A percentile compares a stretch with the other conserved stretches of the same genome.
phyloP scores from a whole-genome alignment of 2,329 filamentous ascomycete species.

The Claviceps sp. region DNA sequence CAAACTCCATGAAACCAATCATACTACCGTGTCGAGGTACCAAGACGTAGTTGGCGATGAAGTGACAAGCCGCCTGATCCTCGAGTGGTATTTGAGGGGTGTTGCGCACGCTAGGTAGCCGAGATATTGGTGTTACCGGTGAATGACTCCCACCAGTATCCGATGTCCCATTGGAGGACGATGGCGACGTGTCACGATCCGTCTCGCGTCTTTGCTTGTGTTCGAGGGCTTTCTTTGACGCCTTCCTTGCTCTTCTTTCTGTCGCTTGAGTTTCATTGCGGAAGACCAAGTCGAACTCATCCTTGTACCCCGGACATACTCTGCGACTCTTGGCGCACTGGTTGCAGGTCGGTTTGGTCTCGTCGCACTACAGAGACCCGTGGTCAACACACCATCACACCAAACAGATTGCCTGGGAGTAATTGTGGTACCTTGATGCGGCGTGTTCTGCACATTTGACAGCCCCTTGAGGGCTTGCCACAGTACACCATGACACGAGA shows the following conservation, averaged over 20 bases:
- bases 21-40: constrained; percentile 35
- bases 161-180: constrained; percentile 8
- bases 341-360: constrained; percentile 51
- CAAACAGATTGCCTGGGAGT: background rate
- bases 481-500: constrained; percentile 45
- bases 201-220: constrained; percentile 21
- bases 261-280: constrained; percentile 60
- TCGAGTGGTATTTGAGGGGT: constrained; percentile 34
- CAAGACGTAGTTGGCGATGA: constrained; percentile 47
- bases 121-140: constrained; percentile 11
- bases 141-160: constrained; percentile 3
- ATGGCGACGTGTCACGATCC: constrained; percentile 8
- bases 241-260: constrained; percentile 46
- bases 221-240: constrained; percentile 32
- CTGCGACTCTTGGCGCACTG: constrained; percentile 52
- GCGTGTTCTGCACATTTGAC: constrained; percentile 60
- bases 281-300: constrained; percentile 60
- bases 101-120: constrained; percentile 9
- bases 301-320: constrained; percentile 53
- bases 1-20: constrained; percentile 45
- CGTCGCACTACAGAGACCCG: constrained; percentile 41
- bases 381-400: background rate
- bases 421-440: constrained; percentile 50
- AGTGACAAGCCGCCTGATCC: constrained; percentile 44
- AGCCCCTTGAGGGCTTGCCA: constrained; percentile 53